phyloP scores from a whole-genome alignment of 2,329 filamentous ascomycete species.

The Epichloe sibirici region DNA sequence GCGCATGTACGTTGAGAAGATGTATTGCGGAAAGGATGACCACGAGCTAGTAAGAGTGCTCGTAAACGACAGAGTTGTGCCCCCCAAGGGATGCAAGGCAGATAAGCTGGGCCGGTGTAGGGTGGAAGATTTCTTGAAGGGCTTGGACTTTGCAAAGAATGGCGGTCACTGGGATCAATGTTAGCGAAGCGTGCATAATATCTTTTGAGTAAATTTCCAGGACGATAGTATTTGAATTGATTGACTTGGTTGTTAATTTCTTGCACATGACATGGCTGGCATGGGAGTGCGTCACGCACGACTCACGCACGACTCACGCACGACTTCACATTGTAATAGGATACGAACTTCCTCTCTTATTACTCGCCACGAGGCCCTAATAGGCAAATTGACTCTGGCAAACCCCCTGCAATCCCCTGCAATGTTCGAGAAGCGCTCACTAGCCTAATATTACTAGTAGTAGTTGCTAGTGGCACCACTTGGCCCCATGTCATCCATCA shows the following conservation, averaged over 20 bases:
- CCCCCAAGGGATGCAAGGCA: slow-evolving; percentile 57
- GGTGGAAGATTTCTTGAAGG: slow-evolving; percentile 58
- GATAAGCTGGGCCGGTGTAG: slow-evolving; percentile 61
- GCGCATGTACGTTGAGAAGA: slow-evolving; percentile 78
- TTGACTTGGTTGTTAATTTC: too few relatives aligned
- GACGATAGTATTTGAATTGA: neutral
- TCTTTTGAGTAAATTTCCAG: neutral
- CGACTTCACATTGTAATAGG: too few relatives aligned
- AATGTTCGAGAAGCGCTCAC: too few relatives aligned
- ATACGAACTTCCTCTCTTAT: too few relatives aligned
- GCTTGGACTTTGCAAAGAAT: slow-evolving; percentile 57
- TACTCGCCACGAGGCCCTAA: too few relatives aligned
- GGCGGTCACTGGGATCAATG: slow-evolving; percentile 68
- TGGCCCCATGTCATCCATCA: too few relatives aligned
- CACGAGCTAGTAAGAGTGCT: slow-evolving; percentile 69
- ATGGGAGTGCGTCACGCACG: too few relatives aligned
- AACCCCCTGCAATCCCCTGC: neutral
- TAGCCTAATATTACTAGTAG: too few relatives aligned
- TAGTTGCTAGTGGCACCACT: too few relatives aligned
- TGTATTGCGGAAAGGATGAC: slow-evolving; percentile 45
- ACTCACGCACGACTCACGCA: too few relatives aligned
- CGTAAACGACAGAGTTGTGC: slow-evolving; percentile 73
- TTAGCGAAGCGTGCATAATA: slow-evolving; percentile 6
- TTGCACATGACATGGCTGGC: too few relatives aligned
- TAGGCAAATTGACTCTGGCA: too few relatives aligned